phyloP scores from a whole-genome alignment of 2,329 filamentous ascomycete species.

The Colletotrichum sp. region DNA sequence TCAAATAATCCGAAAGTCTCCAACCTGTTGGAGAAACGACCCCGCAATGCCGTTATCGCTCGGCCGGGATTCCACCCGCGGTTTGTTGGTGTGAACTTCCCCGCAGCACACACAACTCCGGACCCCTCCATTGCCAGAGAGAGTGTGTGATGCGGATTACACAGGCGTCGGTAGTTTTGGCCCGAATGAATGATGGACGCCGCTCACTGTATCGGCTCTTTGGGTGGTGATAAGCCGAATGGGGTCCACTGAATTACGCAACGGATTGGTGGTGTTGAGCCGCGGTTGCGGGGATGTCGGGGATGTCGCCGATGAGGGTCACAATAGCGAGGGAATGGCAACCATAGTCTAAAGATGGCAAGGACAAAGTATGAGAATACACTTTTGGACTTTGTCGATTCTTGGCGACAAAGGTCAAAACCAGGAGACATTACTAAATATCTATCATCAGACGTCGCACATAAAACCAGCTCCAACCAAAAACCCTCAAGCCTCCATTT shows the following conservation, averaged over 20 bases:
- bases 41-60: slow-evolving; percentile 14
- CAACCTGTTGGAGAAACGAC: background rate
- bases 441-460: background rate
- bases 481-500: background rate
- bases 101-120: background rate
- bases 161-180: background rate
- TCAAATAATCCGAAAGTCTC: background rate
- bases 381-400: background rate
- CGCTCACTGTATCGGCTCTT: background rate
- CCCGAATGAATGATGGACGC: background rate
- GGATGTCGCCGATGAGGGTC: background rate
- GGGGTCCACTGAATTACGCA: background rate
- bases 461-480: rapidly evolving
- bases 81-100: background rate
- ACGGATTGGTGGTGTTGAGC: background rate
- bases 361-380: rapidly evolving
- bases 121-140: background rate
- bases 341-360: background rate
- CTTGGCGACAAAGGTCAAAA: rapidly evolving
- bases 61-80: background rate
- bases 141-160: background rate
- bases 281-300: background rate
- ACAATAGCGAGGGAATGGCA: background rate
- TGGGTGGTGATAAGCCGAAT: background rate
- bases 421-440: background rate